Percentiles rank a stretch among this genome's conserved stretches.
phyloP scores from a whole-genome alignment of 2,329 filamentous ascomycete species.

The Fusarium liriodendri region DNA sequence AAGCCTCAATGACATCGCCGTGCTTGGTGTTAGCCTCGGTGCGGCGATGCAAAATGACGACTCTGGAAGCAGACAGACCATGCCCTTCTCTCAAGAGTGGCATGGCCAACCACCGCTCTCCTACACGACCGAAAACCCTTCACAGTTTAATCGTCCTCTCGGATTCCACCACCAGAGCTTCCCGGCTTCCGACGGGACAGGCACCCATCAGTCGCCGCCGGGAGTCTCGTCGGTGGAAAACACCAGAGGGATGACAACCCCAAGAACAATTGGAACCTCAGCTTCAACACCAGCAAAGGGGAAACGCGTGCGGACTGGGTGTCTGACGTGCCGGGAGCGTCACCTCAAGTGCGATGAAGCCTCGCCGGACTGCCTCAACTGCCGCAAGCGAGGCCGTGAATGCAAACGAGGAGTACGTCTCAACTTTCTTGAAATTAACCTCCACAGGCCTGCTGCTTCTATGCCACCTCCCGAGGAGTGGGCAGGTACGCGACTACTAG shows the following conservation, averaged over 20 bases:
- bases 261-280: constrained; percentile 14
- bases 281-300: constrained; percentile 49
- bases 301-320: constrained; percentile 90
- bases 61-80: constrained; percentile 26
- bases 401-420: constrained; percentile 89
- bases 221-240: constrained; percentile 8
- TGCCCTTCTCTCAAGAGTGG: constrained; percentile 26
- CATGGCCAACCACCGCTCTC: constrained; percentile 20
- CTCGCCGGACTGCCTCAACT: constrained; percentile 75
- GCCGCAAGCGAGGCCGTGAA: constrained; percentile 84
- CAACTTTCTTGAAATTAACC: constrained; percentile 90
- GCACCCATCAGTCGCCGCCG: constrained; percentile 7
- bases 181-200: background rate
- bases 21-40: constrained; percentile 33
- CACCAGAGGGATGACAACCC: constrained; percentile 24
- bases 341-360: constrained; percentile 93
- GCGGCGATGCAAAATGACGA: constrained; percentile 43
- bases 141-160: constrained; percentile 5
- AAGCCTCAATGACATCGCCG: constrained; percentile 32
- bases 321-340: constrained; percentile 87
- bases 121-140: constrained; percentile 9
- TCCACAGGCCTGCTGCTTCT: constrained; percentile 74
- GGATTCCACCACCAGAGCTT: constrained; percentile 7
- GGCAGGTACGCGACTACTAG: constrained; percentile 36
- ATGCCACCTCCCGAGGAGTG: constrained; percentile 40